Conservation (phyloP, 306 rosid genomes). For the Heteromeles arbutifolia region DNA sequence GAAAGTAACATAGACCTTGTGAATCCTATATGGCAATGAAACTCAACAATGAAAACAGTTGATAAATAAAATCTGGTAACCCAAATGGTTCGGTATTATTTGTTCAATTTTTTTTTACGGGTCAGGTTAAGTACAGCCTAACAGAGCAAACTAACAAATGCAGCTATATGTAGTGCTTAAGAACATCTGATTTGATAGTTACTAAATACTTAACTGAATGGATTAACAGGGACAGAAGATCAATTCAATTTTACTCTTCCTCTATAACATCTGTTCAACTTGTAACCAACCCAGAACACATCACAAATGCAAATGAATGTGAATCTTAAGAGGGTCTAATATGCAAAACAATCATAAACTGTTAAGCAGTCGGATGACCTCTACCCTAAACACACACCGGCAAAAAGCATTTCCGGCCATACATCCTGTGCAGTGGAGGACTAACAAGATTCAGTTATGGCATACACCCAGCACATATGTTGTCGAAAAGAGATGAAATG, state of each 20-base stretch:
- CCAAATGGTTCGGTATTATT: no score
- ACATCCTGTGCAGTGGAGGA: no score
- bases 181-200: neutral
- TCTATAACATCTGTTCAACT: neutral
- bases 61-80: no score
- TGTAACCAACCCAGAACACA: neutral
- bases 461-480: neutral
- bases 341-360: neutral
- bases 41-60: no score
- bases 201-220: no score
- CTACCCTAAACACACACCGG: neutral
- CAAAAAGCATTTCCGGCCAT: neutral
- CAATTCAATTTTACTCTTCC: neutral
- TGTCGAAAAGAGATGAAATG: neutral
- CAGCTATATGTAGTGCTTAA: neutral
- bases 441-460: neutral
- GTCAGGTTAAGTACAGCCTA: neutral
- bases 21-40: no score
- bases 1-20: no score
- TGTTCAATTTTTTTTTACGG: no score
- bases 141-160: neutral
- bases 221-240: neutral
- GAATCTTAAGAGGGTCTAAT: neutral
- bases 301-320: neutral
- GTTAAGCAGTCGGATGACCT: neutral